Base-by-base conservation (phyloP, 2,329 filamentous ascomycete species). In the Penicillium sp. region DNA sequence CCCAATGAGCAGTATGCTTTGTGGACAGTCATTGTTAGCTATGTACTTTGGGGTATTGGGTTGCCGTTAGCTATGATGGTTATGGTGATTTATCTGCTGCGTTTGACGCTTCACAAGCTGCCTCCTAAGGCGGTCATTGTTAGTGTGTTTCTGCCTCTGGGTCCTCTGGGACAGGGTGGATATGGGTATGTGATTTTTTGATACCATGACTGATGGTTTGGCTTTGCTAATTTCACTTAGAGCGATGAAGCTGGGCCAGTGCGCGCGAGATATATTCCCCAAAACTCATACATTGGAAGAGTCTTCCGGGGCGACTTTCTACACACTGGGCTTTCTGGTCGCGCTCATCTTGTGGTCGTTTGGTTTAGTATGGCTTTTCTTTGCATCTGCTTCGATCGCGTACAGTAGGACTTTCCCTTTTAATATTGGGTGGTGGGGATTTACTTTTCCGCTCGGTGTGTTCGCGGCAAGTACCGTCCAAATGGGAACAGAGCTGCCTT, bases 1-100 rank as follows among this genome's bases (percentile, higher is more conserved):
- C 76, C 80, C 1, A 74, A 84, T 54, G 71, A 72, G 0, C 70
- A 79, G 29, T 76, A 84, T 57, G 84, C 83, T 5, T 72, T 88
- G 12, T 81, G 79, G 52, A 90, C 87, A 0, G 65, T 89, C 18
- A 71, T 89, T 21, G 75, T 76, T 15, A 85, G 81, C 23, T 90
- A 89, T 67, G 74, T 88, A n/a, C 79, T 90, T 53, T 89, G 85
- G 85, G 86, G 86, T 0, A 82, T 86, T 47, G 83, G 85, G 2
- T 73, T 80, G 1, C 80, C 81, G 0, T 71, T 89, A 42, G 81
- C 85, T 0, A 77, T 86, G 68, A 81, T 82, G 56, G 80, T 88
- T 7, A 76, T 89, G 39, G 83, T 82, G 5, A 81, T 89, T 44
- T 90, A 90, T 70, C 86, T 88, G 58, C 82, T 86, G 52, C 83